A percentile compares a stretch with the other conserved stretches of the same genome.
Evolutionary conservation across 2,329 filamentous ascomycete genomes (phyloP).

Genomic region (Anthostomella pinea): DNA sequence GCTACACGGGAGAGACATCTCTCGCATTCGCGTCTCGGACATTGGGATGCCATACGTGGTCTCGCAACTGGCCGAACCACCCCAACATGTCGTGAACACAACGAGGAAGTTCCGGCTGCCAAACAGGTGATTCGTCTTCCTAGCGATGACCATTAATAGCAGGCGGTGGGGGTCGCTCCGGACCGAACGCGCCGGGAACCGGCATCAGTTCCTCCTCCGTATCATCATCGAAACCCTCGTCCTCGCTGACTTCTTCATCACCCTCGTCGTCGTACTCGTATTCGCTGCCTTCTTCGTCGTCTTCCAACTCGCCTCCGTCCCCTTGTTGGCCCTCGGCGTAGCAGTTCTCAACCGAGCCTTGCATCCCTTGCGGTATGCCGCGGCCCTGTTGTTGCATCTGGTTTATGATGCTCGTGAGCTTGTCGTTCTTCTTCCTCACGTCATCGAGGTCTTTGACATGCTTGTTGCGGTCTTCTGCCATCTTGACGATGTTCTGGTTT

Average conservation of each 20-base stretch:
- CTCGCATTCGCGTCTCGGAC: too few relatives aligned
- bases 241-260: conserved; percentile 38
- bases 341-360: conserved; percentile 56
- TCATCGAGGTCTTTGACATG: conserved; percentile 74
- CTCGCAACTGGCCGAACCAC: too few relatives aligned
- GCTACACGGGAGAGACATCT: too few relatives aligned
- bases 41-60: too few relatives aligned
- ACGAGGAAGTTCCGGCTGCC: conserved; percentile 13
- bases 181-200: conserved; percentile 27
- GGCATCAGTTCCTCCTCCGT: conserved; percentile 47
- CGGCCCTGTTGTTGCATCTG: conserved; percentile 95
- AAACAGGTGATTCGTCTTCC: conserved; percentile 20
- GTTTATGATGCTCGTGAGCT: conserved; percentile 90
- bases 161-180: conserved; percentile 30
- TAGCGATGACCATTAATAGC: conserved; percentile 32
- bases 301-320: conserved; percentile 61
- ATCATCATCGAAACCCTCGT: conserved; percentile 46
- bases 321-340: conserved; percentile 63
- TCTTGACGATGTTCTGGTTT: conserved; percentile 91
- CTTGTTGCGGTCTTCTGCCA: conserved; percentile 88
- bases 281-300: conserved; percentile 62
- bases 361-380: conserved; percentile 65
- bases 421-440: conserved; percentile 80
- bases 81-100: too few relatives aligned
- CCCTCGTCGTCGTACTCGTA: conserved; percentile 63